Conservation (phyloP, 2,329 filamentous ascomycete genomes). For the Lasiodiplodia sp. region DNA sequence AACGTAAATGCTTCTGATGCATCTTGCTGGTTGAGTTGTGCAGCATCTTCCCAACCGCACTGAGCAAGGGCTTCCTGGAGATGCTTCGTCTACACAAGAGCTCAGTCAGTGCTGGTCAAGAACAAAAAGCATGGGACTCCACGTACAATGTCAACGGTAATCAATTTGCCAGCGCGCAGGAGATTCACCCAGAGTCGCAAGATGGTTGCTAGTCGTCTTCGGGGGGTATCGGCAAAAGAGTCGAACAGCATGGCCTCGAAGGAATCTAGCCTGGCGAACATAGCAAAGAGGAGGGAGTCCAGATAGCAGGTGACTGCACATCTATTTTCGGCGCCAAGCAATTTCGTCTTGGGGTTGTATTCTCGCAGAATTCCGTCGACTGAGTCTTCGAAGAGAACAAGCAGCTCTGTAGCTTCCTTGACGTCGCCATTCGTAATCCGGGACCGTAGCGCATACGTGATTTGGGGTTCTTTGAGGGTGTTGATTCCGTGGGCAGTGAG, state of each 20-base stretch:
- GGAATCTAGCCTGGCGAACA: constrained; percentile 89
- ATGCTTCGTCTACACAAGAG: constrained; percentile 70
- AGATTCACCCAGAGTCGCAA: constrained; percentile 93
- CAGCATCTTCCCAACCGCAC: constrained; percentile 89
- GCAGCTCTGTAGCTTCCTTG: constrained; percentile 76
- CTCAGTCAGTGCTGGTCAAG: background rate
- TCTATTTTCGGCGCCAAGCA: constrained; percentile 87
- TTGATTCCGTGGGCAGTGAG: constrained; percentile 62
- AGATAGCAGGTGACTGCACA: constrained; percentile 92
- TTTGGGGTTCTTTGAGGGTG: constrained; percentile 67
- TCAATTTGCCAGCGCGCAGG: constrained; percentile 82
- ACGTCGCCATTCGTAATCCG: constrained; percentile 72
- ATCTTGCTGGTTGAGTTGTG: constrained; percentile 83
- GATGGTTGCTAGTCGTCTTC: constrained; percentile 76
- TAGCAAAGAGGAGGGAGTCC: constrained; percentile 89
- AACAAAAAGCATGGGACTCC: background rate
- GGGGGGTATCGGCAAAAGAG: constrained; percentile 74
- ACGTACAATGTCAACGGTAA: constrained; percentile 81
- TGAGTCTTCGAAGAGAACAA: constrained; percentile 81
- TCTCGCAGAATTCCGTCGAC: constrained; percentile 78
- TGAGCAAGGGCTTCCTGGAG: constrained; percentile 82
- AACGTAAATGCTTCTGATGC: constrained; percentile 95
- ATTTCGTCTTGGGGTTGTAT: constrained; percentile 73
- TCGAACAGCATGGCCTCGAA: constrained; percentile 93
- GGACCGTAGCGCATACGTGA: constrained; percentile 66